A percentile compares a stretch with the other conserved stretches of the same genome.
Evolutionary conservation across 2,329 filamentous ascomycete genomes (phyloP).

Genomic region (Fusarium anthophilum): DNA sequence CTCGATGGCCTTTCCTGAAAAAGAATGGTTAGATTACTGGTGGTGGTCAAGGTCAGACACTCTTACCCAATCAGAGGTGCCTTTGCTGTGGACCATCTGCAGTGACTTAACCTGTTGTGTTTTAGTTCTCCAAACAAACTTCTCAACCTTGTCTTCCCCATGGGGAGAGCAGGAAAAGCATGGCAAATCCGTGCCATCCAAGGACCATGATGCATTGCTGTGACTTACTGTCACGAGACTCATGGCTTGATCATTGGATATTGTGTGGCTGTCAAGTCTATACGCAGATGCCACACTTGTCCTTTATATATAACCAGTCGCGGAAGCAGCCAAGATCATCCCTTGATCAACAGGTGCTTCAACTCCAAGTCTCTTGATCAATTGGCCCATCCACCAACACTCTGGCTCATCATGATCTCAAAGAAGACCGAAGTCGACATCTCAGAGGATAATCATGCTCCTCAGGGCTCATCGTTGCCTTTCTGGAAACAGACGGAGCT

Average conservation of each 20-base stretch:
- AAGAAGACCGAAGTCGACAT: conserved; percentile 22
- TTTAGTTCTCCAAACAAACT: not conserved
- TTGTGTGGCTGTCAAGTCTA: not conserved
- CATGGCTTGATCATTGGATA: not conserved
- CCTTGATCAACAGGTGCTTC: not conserved
- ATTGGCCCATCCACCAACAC: not conserved
- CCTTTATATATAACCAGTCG: not conserved
- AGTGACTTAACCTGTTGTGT: not conserved
- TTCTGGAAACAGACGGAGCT: conserved; percentile 40
- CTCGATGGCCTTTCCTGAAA: not conserved
- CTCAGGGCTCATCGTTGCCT: conserved; percentile 22
- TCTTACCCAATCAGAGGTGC: not conserved
- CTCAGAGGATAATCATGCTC: not conserved
- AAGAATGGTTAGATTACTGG: not conserved
- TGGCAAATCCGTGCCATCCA: not conserved
- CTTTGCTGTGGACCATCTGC: not conserved
- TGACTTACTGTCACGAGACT: not conserved
- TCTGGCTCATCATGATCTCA: not conserved
- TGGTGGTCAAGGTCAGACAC: not conserved
- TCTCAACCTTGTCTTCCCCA: conserved; percentile 23
- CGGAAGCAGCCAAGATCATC: not conserved
- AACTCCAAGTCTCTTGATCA: not conserved
- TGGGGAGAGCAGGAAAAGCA: conserved; percentile 12
- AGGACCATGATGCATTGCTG: not conserved
- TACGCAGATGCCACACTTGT: no score